Evolutionary conservation across 345 rosid species (phyloP), one percentile per base, ranked within the genome.

Genomic region (Heritiera littoralis): DNA sequence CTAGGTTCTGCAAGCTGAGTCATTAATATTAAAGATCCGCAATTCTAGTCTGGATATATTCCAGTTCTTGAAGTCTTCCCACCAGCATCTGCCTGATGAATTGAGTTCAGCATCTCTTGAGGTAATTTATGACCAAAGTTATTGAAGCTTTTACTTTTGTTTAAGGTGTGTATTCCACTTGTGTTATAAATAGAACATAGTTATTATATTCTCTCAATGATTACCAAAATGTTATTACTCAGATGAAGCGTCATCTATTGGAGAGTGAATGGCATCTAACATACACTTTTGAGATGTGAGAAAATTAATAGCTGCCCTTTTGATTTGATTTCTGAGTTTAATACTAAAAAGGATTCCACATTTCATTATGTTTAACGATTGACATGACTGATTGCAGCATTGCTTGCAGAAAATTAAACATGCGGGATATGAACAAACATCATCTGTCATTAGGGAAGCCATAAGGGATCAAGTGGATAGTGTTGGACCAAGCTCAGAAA

Each of bases 1-100:
- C 70, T 84, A 95, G 99, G 93, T 92, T 75, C 84, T 89, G 74
- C 97, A 90, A 86, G 86, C 80, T 79, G 99, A 93, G 87, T 82
- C 91, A 35, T 86, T 90, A 74, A 54, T 92, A 80, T 86, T 88
- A 15, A 92, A 90, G 87, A 87, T 89, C 61, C 90, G 86, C 81
- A 87, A 86, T 81, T 80, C 86, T 28, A 85, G 85, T 78, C 74
- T 86, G 80, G 90, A 91, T 84, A 80, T 80, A 74, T 83, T 95
- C 79, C 86, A 86, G 82, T 87, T 86, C 75, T 86, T 95, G 78
- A 88, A 84, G 82, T 88, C 90, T 72, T 87, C 87, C 10, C 73
- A 81, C 82, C 73, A 80, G n/a, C 77, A 82, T 49, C 80, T 93
- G 61, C 90, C 94, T 30, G 90, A 87, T 79, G 98, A 88, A 80